Evolutionary conservation across 257 asterid species (phyloP), one percentile per base, ranked within the genome.

Genomic region (Craterostigma plantagineum): DNA sequence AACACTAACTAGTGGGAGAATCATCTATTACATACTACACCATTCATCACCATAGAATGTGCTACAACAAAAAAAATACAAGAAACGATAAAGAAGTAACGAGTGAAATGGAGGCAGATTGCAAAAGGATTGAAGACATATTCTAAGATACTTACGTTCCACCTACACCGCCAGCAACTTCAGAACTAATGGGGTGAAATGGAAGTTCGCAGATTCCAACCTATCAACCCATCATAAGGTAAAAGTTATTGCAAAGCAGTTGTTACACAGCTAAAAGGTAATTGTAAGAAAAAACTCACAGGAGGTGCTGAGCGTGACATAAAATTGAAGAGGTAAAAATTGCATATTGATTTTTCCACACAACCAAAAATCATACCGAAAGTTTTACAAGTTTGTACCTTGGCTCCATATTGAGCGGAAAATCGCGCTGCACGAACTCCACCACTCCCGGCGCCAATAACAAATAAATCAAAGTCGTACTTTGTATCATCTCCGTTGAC

Each of bases 201-300:
- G 97, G 97, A 69, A 86, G 94, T 76, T 86, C 97, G 46, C 97
- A 86, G 49, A 86, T 73, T 38, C 74, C 97, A 16, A 81, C 97
- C 91, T 86, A 62, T 42, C 18, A 68, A 58, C 42, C 37, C 17
- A 39, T 33, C 2, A 23, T 16, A 13, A 15, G 18, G 18, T 14
- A 42, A 6, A 14, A 1, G 8, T 3, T 14, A 15, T 14, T 10
- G 18, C 45, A 63, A 39, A 13, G 45, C 12, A 30, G 33, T 14
- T 18, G 35, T 35, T 51, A 11, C n/a, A n/a, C 12, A 36, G 12
- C 40, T n/a, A 11, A 55, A 11, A 34, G 17, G 18, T n/a, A 34
- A 38, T 30, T n/a, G n/a, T n/a, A n/a, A n/a, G n/a, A n/a, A n/a
- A n/a, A n/a, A n/a, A n/a, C n/a, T n/a, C n/a, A n/a, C n/a, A n/a